These are phyloP conservation scores for Lepidium didymum DNA, from an alignment of 345 rosid species.

Conservation along the genomic window DNA sequence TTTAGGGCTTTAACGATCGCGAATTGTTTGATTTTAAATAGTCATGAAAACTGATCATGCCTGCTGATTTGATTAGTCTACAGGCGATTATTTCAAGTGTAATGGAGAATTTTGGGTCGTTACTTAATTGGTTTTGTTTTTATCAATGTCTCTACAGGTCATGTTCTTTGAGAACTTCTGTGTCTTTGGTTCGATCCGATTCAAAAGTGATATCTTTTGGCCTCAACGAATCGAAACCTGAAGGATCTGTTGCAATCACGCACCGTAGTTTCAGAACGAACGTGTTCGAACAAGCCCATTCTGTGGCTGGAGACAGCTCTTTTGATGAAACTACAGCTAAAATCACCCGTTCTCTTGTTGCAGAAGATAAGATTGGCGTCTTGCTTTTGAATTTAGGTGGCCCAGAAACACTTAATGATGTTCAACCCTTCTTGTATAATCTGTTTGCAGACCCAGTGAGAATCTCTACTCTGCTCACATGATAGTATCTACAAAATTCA, in stretches of 20 bases:
- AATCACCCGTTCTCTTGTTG: constrained; percentile 23
- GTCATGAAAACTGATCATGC: background rate
- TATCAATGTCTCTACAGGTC: constrained; percentile 19
- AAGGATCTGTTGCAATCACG: constrained; percentile 5
- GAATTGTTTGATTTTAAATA: background rate
- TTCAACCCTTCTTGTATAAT: constrained; percentile 80
- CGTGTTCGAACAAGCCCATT: constrained; percentile 29
- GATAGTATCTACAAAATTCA: background rate
- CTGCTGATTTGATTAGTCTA: background rate
- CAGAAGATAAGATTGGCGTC: constrained; percentile 71
- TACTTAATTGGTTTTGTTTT: background rate
- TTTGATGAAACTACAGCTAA: constrained; percentile 25
- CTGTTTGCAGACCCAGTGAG: constrained; percentile 92
- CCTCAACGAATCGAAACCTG: constrained; percentile 2
- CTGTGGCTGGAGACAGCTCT: constrained; percentile 34
- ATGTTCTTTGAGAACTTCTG: constrained; percentile 1
- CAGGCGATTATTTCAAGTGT: background rate
- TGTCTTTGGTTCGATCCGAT: constrained; percentile 10
- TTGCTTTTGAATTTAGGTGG: constrained; percentile 87
- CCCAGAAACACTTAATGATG: constrained; percentile 78
- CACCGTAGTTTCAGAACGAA: constrained; percentile 30
- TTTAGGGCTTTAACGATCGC: background rate
- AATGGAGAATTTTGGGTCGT: background rate
- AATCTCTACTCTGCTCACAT: background rate
- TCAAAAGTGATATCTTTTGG: constrained; percentile 13